Conservation (phyloP, 139 green algal genomes). For the Chlorella sp. region DNA sequence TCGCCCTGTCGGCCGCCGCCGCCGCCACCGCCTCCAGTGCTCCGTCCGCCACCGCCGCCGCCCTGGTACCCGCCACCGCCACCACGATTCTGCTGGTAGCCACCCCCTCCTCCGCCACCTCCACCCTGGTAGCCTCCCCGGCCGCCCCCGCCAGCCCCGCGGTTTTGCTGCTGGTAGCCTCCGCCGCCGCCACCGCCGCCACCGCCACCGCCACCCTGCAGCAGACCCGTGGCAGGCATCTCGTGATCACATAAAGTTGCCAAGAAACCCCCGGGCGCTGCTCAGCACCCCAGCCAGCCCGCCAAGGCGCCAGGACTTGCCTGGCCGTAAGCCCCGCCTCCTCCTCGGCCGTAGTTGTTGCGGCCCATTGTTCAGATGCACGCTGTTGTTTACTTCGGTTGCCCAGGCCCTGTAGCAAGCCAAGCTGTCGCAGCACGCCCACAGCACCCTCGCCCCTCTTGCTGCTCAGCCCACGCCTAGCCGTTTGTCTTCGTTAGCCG, state of each 20-base stretch:
- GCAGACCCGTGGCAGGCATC: neutral
- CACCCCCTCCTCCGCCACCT: neutral
- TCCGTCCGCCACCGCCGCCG: neutral
- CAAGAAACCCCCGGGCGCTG: neutral
- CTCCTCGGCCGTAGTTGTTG: conserved; percentile 17
- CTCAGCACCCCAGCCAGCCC: neutral
- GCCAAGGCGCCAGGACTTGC: neutral
- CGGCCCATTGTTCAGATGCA: neutral
- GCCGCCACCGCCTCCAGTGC: neutral
- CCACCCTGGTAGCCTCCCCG: conserved; percentile 18
- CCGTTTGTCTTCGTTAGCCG: no score
- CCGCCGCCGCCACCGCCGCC: neutral
- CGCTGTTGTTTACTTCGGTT: no score
- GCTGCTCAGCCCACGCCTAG: no score
- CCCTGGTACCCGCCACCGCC: neutral
- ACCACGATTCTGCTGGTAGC: neutral
- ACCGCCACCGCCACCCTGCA: conserved; percentile 17
- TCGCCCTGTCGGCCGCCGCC: neutral
- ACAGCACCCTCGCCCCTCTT: no score
- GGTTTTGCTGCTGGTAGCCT: conserved; percentile 4
- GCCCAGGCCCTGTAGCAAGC: no score
- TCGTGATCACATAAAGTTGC: neutral
- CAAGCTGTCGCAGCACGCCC: no score
- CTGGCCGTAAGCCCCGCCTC: neutral
- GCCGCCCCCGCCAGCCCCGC: neutral